phyloP scores from a whole-genome alignment of 352 stramenopile genomes.

The Phytophthora lateralis region DNA sequence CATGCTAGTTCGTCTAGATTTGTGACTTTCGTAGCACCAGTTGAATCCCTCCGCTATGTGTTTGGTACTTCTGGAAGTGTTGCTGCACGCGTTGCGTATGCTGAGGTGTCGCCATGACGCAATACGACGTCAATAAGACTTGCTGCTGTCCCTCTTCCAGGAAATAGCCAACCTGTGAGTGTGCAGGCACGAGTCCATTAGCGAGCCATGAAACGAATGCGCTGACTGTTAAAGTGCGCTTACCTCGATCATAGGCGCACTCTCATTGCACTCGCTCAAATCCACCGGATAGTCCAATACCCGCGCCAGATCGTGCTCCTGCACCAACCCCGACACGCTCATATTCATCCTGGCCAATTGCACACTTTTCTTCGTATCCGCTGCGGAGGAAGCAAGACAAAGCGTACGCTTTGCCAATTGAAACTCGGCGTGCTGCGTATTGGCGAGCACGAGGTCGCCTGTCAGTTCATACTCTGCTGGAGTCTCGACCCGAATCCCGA shows the following conservation, averaged over 20 bases:
- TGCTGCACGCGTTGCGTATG: slow-evolving; percentile 27
- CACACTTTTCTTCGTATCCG: background rate
- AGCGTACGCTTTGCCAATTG: slow-evolving; percentile 21
- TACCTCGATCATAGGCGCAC: slow-evolving; percentile 69
- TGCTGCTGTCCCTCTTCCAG: slow-evolving; percentile 17
- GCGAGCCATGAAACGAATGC: background rate
- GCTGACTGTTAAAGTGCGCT: background rate
- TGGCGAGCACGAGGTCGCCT: slow-evolving; percentile 54
- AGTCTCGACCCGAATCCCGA: slow-evolving; percentile 45
- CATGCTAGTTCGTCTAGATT: slow-evolving; percentile 14
- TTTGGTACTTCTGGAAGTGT: slow-evolving; percentile 56
- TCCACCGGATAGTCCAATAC: slow-evolving; percentile 71
- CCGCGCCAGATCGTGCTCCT: slow-evolving; percentile 47
- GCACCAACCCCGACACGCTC: slow-evolving; percentile 8
- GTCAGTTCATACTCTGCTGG: slow-evolving; percentile 52
- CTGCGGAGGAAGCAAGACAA: slow-evolving; percentile 13
- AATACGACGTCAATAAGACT: slow-evolving; percentile 66
- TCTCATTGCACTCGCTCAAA: slow-evolving; percentile 54
- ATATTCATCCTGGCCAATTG: background rate
- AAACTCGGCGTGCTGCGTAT: slow-evolving; percentile 37
- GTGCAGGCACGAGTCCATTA: background rate
- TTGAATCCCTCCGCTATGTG: slow-evolving; percentile 21
- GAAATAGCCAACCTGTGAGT: slow-evolving; percentile 66
- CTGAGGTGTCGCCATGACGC: slow-evolving; percentile 31
- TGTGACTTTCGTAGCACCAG: slow-evolving; percentile 23